Evolutionary conservation across 805 yeast species (phyloP).

Genomic region (Lipomyces sp.): DNA sequence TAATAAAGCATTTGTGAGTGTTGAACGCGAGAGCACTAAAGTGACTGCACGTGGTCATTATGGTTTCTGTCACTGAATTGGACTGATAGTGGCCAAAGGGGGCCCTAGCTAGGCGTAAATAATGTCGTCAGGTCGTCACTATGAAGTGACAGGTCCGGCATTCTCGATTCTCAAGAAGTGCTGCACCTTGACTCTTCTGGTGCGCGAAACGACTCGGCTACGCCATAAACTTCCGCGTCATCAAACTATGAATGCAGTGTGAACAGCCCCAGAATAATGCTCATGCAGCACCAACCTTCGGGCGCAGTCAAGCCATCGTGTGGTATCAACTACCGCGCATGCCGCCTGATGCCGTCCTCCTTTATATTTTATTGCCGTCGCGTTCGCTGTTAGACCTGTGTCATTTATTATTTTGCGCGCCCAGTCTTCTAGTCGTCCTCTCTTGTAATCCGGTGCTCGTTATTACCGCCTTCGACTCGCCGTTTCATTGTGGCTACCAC

Average conservation of each 20-base stretch:
- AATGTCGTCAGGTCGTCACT: no score
- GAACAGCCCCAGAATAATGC: background rate
- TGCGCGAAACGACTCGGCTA: background rate
- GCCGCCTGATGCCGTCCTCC: background rate
- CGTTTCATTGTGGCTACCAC: background rate
- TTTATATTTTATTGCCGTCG: background rate
- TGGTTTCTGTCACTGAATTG: no score
- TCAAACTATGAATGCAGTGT: background rate
- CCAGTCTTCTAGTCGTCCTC: background rate
- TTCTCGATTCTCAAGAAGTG: background rate
- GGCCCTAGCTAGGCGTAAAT: no score
- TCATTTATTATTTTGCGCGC: background rate
- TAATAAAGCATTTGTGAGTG: no score
- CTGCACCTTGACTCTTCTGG: background rate
- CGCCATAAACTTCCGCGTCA: background rate
- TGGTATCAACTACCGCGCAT: no score
- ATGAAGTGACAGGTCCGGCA: no score
- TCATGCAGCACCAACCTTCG: background rate
- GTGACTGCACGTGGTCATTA: no score
- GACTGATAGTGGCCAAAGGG: no score
- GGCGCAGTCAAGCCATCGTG: background rate
- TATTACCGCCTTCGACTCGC: background rate
- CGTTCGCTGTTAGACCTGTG: background rate
- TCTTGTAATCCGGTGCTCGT: background rate
- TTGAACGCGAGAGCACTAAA: no score